Conservation (phyloP, 306 rosid genomes). For the Malus sieversii region DNA sequence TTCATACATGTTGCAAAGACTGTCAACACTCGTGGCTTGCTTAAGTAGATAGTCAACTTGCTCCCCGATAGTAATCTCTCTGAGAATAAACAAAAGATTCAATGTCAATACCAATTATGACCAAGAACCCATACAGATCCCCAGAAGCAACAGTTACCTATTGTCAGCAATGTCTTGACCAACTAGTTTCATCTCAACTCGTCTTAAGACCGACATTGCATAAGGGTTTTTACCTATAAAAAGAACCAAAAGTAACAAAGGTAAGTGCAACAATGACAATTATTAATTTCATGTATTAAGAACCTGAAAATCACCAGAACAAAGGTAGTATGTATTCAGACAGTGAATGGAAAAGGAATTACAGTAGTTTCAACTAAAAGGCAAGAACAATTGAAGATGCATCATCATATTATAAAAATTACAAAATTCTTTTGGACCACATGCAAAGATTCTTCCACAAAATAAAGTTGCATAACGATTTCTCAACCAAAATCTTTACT, state of each 20-base stretch:
- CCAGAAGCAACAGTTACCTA: slow-evolving; percentile 43
- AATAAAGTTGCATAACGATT: neutral
- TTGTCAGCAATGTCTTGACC: slow-evolving; percentile 66
- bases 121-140: slow-evolving; percentile 14
- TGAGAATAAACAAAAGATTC: slow-evolving; percentile 36
- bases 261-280: neutral
- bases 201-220: slow-evolving; percentile 73
- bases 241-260: slow-evolving; percentile 1
- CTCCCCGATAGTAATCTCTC: slow-evolving; percentile 63
- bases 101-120: slow-evolving; percentile 12
- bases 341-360: neutral
- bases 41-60: slow-evolving; percentile 90
- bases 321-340: neutral
- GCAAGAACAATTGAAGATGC: neutral
- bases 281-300: neutral
- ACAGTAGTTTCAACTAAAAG: neutral
- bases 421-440: neutral
- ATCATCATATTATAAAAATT: neutral
- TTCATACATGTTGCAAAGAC: slow-evolving; percentile 95
- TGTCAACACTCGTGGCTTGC: slow-evolving; percentile 92
- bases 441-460: neutral
- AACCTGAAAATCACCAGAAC: neutral
- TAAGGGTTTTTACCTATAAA: slow-evolving; percentile 70
- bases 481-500: neutral
- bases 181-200: slow-evolving; percentile 83